Percentiles rank a stretch among this genome's conserved stretches.
Evolutionary conservation across 495 filamentous ascomycete species (phyloP).

Genomic region (Aspergillus haitiensis): DNA sequence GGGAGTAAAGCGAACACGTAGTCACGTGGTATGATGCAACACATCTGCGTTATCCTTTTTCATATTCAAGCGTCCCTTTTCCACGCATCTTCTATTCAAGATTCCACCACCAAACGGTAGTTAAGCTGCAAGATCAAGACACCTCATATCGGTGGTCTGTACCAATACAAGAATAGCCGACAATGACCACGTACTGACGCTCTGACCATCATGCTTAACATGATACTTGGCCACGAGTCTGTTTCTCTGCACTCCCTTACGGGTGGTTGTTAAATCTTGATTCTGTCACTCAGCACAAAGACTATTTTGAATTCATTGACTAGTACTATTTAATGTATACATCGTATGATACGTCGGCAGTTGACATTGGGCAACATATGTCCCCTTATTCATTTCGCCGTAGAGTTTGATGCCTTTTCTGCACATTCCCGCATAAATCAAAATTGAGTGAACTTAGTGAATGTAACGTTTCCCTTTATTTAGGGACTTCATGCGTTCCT

Average conservation of each 20-base stretch:
- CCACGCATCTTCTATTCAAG: constrained; percentile 7
- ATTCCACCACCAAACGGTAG: not conserved
- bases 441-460: not conserved
- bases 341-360: not conserved
- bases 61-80: not conserved
- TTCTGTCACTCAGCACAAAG: too few relatives aligned
- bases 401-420: too few relatives aligned
- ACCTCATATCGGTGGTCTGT: not conserved
- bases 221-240: not conserved
- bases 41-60: not conserved
- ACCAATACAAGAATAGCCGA: not conserved
- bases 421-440: too few relatives aligned
- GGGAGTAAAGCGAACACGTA: constrained; percentile 21
- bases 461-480: constrained; percentile 52
- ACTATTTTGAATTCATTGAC: too few relatives aligned
- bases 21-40: constrained; percentile 47
- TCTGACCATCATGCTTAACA: too few relatives aligned
- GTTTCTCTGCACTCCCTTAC: not conserved
- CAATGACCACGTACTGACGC: not conserved
- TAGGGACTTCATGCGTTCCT: constrained; percentile 61
- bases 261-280: not conserved
- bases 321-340: not conserved
- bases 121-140: not conserved
- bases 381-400: too few relatives aligned
- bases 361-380: too few relatives aligned